Conservation (phyloP, 2,329 filamentous ascomycete genomes). For the Colletotrichum tofieldiae region DNA sequence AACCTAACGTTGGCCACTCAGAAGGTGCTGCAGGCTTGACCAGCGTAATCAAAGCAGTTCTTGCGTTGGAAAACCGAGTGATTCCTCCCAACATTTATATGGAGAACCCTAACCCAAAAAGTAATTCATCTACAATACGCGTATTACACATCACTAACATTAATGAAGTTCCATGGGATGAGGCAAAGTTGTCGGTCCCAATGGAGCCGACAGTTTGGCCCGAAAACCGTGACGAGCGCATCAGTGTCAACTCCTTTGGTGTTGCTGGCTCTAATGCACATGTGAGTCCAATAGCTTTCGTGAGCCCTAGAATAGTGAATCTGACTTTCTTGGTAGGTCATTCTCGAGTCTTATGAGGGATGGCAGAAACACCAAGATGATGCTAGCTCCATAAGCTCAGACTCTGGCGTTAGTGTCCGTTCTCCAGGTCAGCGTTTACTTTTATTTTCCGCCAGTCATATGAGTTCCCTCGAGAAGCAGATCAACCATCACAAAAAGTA, state of each 20-base stretch:
- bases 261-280: slow-evolving; percentile 49
- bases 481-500: slow-evolving; percentile 45
- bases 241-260: slow-evolving; percentile 56
- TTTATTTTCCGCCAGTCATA: slow-evolving; percentile 28
- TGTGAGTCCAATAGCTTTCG: background rate
- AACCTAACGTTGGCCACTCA: slow-evolving; percentile 57
- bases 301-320: no score
- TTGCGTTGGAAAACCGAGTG: slow-evolving; percentile 44
- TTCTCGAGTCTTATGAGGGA: slow-evolving; percentile 29
- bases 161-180: slow-evolving; percentile 33
- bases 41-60: slow-evolving; percentile 52
- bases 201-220: slow-evolving; percentile 49
- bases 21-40: slow-evolving; percentile 54
- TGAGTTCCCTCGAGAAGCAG: slow-evolving; percentile 27
- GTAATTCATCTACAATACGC: background rate
- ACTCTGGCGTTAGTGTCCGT: no score
- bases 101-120: slow-evolving; percentile 41
- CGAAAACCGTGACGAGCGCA: slow-evolving; percentile 44
- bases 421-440: slow-evolving; percentile 18
- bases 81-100: slow-evolving; percentile 44
- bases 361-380: no score
- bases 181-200: slow-evolving; percentile 48
- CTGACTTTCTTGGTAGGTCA: slow-evolving; percentile 4
- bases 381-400: no score
- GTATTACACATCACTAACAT: no score